Evolutionary conservation across 2,329 filamentous ascomycete genomes (phyloP), one percentile per base, ranked within the genome.

Genomic region (Ceratocystis alfenasii): DNA sequence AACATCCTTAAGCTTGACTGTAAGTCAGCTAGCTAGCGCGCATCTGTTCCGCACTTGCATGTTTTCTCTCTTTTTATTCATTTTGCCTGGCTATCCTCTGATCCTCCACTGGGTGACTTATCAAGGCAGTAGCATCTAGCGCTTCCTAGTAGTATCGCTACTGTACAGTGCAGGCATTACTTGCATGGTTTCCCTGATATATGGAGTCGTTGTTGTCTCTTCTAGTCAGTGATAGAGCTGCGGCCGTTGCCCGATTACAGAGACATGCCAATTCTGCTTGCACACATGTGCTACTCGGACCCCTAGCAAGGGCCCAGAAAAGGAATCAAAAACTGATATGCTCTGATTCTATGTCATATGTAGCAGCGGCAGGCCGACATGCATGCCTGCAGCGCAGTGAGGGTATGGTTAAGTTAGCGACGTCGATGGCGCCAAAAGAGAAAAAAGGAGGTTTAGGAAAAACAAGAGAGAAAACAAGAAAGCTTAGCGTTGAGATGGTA

Each of bases 301-400:
- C 55, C 55, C 28, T 36, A 20, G 55, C 55, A 59, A 59, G 55
- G 55, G 28, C 28, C 15, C 55, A 59, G 12, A 17, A 59, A 59
- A 59, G 55, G 55, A 59, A 59, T 28, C 55, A n/a, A 62, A 36
- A 33, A 12, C 25, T 50, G 73, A 77, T 81, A 65, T 75, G 28
- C 28, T 59, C 25, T 59, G 55, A 20, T 25, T 36, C 5, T 10
- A 33, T 59, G 25, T 7, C 36, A 41, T 5, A 12, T 36, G 55
- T 10, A 33, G 28, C 12, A 33, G 55, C 12, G 55, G 10, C 36
- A 41, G 10, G 36, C 12, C 36, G 12, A 41, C 36, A 41, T 8
- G 28, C 7, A n/a, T 59, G 12, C 17, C 17, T 59, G 15, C 55
- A n/a, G 55, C 8, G n/a, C 53, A 20, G 55, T 15, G 10, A 36